These are phyloP conservation scores for Geotrichum carabidarum DNA, from an alignment of 1,139 yeast genomes.

Conservation along the genomic window DNA sequence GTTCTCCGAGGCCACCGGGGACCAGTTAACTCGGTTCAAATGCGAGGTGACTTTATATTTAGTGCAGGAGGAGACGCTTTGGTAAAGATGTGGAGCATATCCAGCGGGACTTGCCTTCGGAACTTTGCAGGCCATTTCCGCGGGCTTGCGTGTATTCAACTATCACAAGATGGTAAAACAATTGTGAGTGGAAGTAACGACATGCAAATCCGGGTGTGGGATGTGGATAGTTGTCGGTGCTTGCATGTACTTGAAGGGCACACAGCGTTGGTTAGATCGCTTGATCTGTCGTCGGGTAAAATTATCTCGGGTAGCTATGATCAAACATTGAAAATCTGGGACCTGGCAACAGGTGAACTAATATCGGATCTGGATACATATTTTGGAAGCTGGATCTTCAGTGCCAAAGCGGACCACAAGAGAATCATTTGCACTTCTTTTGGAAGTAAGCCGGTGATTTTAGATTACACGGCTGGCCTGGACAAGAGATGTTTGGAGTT, in stretches of 20 bases:
- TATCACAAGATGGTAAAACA: conserved; percentile 26
- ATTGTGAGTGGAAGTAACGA: conserved; percentile 39
- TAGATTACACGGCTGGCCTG: conserved; percentile 34
- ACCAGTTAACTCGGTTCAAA: conserved; percentile 37
- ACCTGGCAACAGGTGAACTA: conserved; percentile 30
- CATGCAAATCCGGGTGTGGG: conserved; percentile 36
- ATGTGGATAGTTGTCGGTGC: conserved; percentile 30
- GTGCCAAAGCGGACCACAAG: conserved; percentile 34
- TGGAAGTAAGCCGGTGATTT: conserved; percentile 34
- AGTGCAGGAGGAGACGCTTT: conserved; percentile 39
- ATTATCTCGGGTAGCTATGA: conserved; percentile 40
- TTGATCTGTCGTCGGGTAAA: conserved; percentile 29
- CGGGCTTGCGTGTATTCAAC: conserved; percentile 38
- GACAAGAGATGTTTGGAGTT: conserved; percentile 26
- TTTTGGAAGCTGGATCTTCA: conserved; percentile 38
- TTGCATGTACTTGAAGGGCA: conserved; percentile 33
- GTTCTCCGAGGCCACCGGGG: conserved; percentile 34
- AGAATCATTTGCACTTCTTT: conserved; percentile 36
- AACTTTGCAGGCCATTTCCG: conserved; percentile 35
- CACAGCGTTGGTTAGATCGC: conserved; percentile 33
- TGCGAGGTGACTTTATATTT: conserved; percentile 30
- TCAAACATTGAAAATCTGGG: conserved; percentile 39
- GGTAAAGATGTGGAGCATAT: conserved; percentile 33
- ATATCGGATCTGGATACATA: conserved; percentile 31
- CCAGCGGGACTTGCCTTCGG: conserved; percentile 27